Base-by-base conservation (phyloP, 108 stramenopile genomes). In the Epithemia pelagica region DNA sequence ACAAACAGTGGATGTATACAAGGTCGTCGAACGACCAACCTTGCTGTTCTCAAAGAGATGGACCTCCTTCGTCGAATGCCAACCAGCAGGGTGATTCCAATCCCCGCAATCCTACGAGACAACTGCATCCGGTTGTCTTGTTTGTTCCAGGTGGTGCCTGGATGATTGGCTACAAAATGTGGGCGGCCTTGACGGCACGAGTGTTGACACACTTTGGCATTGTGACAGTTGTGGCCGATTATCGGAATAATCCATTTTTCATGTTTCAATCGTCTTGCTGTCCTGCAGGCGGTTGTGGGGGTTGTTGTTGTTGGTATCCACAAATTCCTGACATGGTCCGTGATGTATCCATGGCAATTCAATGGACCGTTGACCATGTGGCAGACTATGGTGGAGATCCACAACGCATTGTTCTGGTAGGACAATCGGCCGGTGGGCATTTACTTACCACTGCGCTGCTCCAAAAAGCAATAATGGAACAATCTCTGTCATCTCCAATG, bases 131-230 rank as follows among this genome's bases (percentile, higher is more conserved):
- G 15, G 37, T 46, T 10, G 37, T 46, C 15, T 15, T 46, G 10
- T 46, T 46, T 46, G 5, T 46, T 15, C 37, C 37, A 15, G 37
- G 37, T 46, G 37, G 37, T 15, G 37, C 37, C 15, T 46, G 37
- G 37, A 46, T 46, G 37, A 91, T 91, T 53, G 90, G 90, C n/a
- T 85, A 88, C 73, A 84, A 86, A 70, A 82, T 84, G 82, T 91
- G 90, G 90, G 84, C 78, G 2, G 73, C 84, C n/a, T 65, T 85
- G 1, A 25, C 87, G 30, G 87, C 77, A 8, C 64, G 80, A 20
- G 83, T 77, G 5, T 56, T 88, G 28, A 62, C 68, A 1, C 65
- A 77, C 21, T 64, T 71, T 23, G 84, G 82, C 2, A 65, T 85
- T 24, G 64, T 91, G 22, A 77, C 87, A 21, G 74, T 91, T 23